Percentiles rank a stretch among this genome's conserved stretches.
These are phyloP conservation scores for Balamuthia mandrillaris DNA, from an alignment of 208 protist species.

Conservation along the genomic window DNA sequence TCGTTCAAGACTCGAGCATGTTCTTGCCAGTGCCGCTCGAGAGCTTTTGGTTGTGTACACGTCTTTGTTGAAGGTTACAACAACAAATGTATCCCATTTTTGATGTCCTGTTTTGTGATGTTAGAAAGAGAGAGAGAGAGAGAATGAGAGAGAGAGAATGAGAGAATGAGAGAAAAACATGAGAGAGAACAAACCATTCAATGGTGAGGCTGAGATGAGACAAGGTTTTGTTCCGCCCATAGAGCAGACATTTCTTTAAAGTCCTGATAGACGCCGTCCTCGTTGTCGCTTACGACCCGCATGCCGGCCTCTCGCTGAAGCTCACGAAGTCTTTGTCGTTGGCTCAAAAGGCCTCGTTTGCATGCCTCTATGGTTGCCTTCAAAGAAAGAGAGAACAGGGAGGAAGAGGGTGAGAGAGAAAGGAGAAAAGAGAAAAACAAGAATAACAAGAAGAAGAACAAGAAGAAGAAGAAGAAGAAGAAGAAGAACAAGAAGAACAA, in stretches of 20 bases:
- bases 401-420: not conserved
- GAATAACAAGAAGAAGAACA: not conserved
- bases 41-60: too few relatives aligned
- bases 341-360: not conserved
- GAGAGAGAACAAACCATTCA: too few relatives aligned
- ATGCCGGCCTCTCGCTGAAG: not conserved
- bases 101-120: too few relatives aligned
- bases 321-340: not conserved
- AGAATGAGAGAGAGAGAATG: too few relatives aligned
- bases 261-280: not conserved
- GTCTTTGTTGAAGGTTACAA: too few relatives aligned
- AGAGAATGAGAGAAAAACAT: too few relatives aligned
- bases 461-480: not conserved
- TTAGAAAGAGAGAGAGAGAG: too few relatives aligned
- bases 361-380: not conserved
- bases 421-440: not conserved
- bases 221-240: too few relatives aligned
- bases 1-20: too few relatives aligned
- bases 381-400: not conserved
- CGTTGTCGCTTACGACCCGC: not conserved
- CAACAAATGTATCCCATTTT: too few relatives aligned
- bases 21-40: too few relatives aligned
- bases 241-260: not conserved
- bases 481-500: not conserved
- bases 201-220: too few relatives aligned